These are phyloP conservation scores for Anisodus tanguticus DNA, from an alignment of 257 asterid genomes.

Conservation along the genomic window DNA sequence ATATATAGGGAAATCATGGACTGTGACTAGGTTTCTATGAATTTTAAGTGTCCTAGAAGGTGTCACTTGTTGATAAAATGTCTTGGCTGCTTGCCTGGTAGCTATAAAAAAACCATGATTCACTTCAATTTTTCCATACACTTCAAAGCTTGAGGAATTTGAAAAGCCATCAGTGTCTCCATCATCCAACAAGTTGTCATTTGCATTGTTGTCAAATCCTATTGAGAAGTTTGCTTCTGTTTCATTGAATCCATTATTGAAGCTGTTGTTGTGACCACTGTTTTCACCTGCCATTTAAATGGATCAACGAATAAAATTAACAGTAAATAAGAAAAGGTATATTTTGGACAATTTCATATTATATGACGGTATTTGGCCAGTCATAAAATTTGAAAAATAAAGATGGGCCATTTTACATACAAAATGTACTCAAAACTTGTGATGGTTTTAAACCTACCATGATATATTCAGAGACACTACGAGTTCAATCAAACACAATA, in stretches of 20 bases:
- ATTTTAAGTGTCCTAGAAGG: conserved; percentile 49
- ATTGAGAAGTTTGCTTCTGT: conserved; percentile 29
- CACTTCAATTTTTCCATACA: conserved; percentile 45
- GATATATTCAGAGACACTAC: background rate
- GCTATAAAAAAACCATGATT: conserved; percentile 48
- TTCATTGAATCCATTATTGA: conserved; percentile 22
- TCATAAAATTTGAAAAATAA: background rate
- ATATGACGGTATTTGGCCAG: background rate
- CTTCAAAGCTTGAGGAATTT: conserved; percentile 41
- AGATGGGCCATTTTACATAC: no score
- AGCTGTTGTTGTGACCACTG: conserved; percentile 33
- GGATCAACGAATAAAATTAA: background rate
- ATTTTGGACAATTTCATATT: background rate
- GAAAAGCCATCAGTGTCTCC: conserved; percentile 37
- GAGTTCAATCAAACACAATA: background rate
- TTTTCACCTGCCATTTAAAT: conserved; percentile 41
- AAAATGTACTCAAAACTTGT: no score
- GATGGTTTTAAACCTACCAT: background rate
- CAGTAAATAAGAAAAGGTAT: background rate
- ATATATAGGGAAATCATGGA: conserved; percentile 30
- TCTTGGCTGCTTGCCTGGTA: conserved; percentile 45
- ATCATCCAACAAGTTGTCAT: conserved; percentile 37
- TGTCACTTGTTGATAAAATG: conserved; percentile 48
- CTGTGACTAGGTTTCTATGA: conserved; percentile 40
- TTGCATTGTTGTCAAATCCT: conserved; percentile 29